Percentiles rank a stretch among this genome's conserved stretches.
Evolutionary conservation across 2,329 filamentous ascomycete genomes (phyloP).

Genomic region (Drechslerella dactyloides): DNA sequence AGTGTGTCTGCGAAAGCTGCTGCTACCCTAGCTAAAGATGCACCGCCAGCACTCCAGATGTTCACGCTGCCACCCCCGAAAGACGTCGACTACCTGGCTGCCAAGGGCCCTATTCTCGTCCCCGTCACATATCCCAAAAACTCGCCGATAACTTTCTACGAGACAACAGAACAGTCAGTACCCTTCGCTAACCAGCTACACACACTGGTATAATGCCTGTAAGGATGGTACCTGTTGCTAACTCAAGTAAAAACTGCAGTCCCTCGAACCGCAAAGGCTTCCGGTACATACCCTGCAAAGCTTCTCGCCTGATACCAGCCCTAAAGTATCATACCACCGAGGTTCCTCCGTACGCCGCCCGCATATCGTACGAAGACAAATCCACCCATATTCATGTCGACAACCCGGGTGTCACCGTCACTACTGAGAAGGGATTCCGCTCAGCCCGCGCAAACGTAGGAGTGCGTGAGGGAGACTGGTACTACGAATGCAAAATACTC

Average conservation of each 20-base stretch:
- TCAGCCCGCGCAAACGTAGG: slow-evolving; percentile 90
- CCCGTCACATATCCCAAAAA: slow-evolving; percentile 38
- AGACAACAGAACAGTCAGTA: slow-evolving; percentile 70
- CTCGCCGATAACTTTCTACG: slow-evolving; percentile 64
- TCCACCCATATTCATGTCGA: slow-evolving; percentile 85
- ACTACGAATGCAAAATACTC: slow-evolving; percentile 91
- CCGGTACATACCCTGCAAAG: slow-evolving; percentile 87
- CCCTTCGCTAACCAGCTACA: too few species aligned
- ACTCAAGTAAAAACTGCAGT: slow-evolving; percentile 54
- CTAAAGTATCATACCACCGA: slow-evolving; percentile 91
- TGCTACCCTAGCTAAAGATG: slow-evolving; percentile 13
- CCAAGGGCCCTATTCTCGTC: slow-evolving; percentile 37
- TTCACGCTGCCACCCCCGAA: slow-evolving; percentile 57
- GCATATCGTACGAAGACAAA: slow-evolving; percentile 91
- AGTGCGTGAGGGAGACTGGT: slow-evolving; percentile 85
- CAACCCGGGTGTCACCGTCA: slow-evolving; percentile 75
- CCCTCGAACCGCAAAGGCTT: slow-evolving; percentile 75
- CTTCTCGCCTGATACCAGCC: slow-evolving; percentile 81
- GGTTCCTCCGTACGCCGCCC: slow-evolving; percentile 78
- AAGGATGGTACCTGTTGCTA: slow-evolving; percentile 62
- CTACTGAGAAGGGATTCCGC: slow-evolving; percentile 89
- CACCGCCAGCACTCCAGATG: slow-evolving; percentile 44
- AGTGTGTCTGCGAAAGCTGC: slow-evolving; percentile 10
- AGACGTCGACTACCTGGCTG: slow-evolving; percentile 60
- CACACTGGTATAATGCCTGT: slow-evolving; percentile 8